Percentiles rank a stretch among this genome's conserved stretches.
These are phyloP conservation scores for Solanum chmielewskii DNA, from an alignment of 257 asterid species.

Conservation along the genomic window DNA sequence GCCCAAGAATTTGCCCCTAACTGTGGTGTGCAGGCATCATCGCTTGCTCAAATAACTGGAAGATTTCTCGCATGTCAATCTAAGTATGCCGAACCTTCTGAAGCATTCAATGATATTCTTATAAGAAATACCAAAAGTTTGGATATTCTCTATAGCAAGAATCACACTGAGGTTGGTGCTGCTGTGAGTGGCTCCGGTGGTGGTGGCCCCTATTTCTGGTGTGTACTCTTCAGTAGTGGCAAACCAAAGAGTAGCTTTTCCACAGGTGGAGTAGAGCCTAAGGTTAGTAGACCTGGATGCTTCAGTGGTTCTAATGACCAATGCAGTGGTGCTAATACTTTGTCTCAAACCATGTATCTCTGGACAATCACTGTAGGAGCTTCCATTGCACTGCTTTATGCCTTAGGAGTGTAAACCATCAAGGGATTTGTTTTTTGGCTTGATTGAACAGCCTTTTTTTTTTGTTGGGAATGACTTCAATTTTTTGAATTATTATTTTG, in stretches of 20 bases:
- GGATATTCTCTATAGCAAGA: slow-evolving; percentile 51
- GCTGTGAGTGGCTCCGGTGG: slow-evolving; percentile 76
- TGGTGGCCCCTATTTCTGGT: slow-evolving; percentile 81
- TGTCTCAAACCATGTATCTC: slow-evolving; percentile 3
- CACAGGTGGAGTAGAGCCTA: slow-evolving; percentile 44
- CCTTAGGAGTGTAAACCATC: neutral
- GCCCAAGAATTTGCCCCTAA: slow-evolving; percentile 72
- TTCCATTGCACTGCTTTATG: slow-evolving; percentile 25
- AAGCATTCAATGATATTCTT: slow-evolving; percentile 53
- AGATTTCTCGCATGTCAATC: slow-evolving; percentile 85
- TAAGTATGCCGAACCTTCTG: slow-evolving; percentile 35
- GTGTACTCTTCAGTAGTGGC: slow-evolving; percentile 74
- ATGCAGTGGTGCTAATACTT: slow-evolving; percentile 27
- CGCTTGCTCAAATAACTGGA: slow-evolving; percentile 69
- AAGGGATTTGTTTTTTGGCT: neutral
- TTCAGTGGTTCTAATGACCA: slow-evolving; percentile 74
- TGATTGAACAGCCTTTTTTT: neutral
- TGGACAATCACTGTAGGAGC: slow-evolving; percentile 29
- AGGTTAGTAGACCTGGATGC: slow-evolving; percentile 71
- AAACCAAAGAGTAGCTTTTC: slow-evolving; percentile 49
- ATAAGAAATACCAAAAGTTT: slow-evolving; percentile 47
- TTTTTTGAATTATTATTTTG: neutral
- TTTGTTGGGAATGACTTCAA: neutral
- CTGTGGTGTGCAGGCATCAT: slow-evolving; percentile 44
- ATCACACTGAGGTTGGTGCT: slow-evolving; percentile 86